A percentile compares a stretch with the other conserved stretches of the same genome.
Evolutionary conservation across 2,329 filamentous ascomycete species (phyloP).

Genomic region (Triangularia setosa): DNA sequence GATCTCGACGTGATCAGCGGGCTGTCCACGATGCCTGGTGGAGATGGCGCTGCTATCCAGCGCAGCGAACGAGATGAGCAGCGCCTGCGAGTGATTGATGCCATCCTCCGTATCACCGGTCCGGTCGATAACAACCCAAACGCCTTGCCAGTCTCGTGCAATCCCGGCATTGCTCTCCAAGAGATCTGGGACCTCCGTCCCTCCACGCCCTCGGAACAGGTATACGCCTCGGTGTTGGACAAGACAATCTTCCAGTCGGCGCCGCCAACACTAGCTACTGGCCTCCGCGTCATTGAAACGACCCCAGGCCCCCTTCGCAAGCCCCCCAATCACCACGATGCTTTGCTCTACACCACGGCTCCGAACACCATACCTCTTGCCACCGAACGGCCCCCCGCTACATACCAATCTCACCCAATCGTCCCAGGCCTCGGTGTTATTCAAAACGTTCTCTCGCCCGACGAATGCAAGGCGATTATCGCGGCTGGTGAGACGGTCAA

Average conservation of each 20-base stretch:
- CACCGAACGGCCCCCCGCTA: conserved; percentile 41
- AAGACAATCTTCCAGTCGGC: conserved; percentile 47
- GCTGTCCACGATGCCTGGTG: conserved; percentile 52
- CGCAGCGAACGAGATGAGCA: conserved; percentile 49
- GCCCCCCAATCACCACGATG: conserved; percentile 64
- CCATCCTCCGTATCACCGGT: conserved; percentile 60
- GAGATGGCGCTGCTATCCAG: conserved; percentile 32
- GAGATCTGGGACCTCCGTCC: conserved; percentile 57
- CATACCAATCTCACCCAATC: conserved; percentile 55
- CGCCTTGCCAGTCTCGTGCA: conserved; percentile 31
- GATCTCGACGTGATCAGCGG: conserved; percentile 67
- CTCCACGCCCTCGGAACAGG: conserved; percentile 37
- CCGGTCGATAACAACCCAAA: conserved; percentile 50
- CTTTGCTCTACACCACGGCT: conserved; percentile 59
- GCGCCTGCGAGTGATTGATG: conserved; percentile 58
- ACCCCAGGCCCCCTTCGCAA: conserved; percentile 58
- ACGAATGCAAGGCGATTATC: conserved; percentile 64
- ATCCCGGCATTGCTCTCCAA: conserved; percentile 53
- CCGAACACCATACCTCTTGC: conserved; percentile 54
- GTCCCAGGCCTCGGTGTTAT: conserved; percentile 61
- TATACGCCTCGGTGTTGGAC: conserved; percentile 57
- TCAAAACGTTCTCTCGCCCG: conserved; percentile 54
- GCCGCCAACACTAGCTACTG: conserved; percentile 35
- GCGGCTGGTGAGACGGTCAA: conserved; percentile 61
- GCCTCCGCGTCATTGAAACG: conserved; percentile 58